Conservation (phyloP, 371 early-diverging fungal genomes). For the Mortierella sp. region DNA sequence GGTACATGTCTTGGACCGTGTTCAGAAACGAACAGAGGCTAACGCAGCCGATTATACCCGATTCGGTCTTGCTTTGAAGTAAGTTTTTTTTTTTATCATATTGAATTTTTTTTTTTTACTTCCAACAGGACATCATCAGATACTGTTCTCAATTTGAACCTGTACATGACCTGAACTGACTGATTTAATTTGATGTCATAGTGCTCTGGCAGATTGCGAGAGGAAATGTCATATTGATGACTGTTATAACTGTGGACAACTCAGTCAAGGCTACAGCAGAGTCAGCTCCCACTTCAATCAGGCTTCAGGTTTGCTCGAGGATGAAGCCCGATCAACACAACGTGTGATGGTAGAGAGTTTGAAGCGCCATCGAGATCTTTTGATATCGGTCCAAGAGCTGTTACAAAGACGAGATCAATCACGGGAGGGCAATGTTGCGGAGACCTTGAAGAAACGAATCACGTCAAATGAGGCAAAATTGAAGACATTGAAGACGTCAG, state of each 20-base stretch:
- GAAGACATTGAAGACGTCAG: constrained; percentile 27
- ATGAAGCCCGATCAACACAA: constrained; percentile 62
- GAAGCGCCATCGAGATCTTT: constrained; percentile 77
- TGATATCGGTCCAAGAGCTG: constrained; percentile 71
- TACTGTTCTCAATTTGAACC: too few relatives aligned
- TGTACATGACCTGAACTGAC: too few relatives aligned
- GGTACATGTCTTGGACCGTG: constrained; percentile 75
- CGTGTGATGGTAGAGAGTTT: constrained; percentile 74
- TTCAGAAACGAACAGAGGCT: constrained; percentile 75
- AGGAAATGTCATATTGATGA: constrained; percentile 72
- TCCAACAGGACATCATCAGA: too few relatives aligned
- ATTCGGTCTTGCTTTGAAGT: constrained; percentile 68
- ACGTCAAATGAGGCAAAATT: constrained; percentile 52
- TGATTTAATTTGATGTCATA: neutral
- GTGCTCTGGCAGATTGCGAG: constrained; percentile 72
- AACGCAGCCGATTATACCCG: constrained; percentile 71
- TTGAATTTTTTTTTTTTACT: too few relatives aligned
- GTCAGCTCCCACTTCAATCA: constrained; percentile 71
- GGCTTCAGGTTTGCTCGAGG: constrained; percentile 66
- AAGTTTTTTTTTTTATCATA: constrained; percentile 8
- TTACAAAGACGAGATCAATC: constrained; percentile 40
- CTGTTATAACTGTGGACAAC: constrained; percentile 70
- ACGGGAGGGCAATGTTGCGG: constrained; percentile 24
- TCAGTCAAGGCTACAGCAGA: constrained; percentile 70
- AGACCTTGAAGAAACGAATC: constrained; percentile 59